Conservation (phyloP, 1,139 yeast species). For the Nakaseomyces delphensis region DNA sequence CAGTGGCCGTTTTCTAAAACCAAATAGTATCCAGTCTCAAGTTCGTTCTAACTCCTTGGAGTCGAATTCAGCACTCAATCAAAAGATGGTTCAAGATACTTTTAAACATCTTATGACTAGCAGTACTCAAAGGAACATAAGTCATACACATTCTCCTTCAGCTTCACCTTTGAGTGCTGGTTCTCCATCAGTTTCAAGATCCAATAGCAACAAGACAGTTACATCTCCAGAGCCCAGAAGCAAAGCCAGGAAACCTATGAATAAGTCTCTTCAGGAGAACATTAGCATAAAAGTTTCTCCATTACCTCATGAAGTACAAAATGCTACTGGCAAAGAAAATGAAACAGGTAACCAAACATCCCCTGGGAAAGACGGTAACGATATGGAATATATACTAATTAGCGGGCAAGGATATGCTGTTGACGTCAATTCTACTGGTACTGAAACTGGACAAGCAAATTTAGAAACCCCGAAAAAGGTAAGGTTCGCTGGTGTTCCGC, state of each 20-base stretch:
- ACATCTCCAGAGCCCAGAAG: slow-evolving; percentile 1
- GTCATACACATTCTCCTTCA: background rate
- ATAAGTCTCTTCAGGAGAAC: background rate
- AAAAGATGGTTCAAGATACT: slow-evolving; percentile 23
- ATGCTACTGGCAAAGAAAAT: background rate
- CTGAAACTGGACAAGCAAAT: background rate
- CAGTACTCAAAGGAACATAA: background rate
- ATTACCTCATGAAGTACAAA: background rate
- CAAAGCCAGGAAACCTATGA: background rate
- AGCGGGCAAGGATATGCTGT: background rate
- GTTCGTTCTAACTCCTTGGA: slow-evolving; percentile 27
- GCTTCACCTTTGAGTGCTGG: slow-evolving; percentile 2
- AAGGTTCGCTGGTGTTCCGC: slow-evolving; percentile 31
- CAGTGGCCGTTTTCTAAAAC: background rate
- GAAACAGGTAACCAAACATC: background rate
- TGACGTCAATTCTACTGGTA: background rate
- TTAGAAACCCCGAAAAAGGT: slow-evolving; percentile 21
- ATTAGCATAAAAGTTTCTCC: background rate
- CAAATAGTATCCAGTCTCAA: slow-evolving; percentile 4
- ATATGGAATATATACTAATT: background rate
- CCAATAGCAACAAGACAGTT: slow-evolving; percentile 3
- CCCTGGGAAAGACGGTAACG: background rate
- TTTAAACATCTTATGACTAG: slow-evolving; percentile 13
- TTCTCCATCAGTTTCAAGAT: slow-evolving; percentile 4
- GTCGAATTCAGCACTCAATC: slow-evolving; percentile 22